Evolutionary conservation across 495 filamentous ascomycete genomes (phyloP).

Genomic region (Arthonia radiata): DNA sequence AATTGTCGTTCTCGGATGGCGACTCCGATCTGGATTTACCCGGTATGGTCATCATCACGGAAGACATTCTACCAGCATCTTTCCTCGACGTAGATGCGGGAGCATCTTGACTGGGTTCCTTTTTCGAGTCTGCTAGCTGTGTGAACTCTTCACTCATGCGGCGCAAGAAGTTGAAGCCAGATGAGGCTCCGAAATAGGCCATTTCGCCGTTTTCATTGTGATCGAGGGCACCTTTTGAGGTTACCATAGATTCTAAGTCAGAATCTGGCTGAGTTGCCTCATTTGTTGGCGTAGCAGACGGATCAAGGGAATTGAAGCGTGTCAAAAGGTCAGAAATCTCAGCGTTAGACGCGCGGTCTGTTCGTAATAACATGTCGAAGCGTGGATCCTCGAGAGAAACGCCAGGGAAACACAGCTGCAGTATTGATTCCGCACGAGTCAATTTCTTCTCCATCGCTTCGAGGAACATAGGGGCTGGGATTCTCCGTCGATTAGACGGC

Average conservation of each 20-base stretch:
- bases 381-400: conserved; percentile 64
- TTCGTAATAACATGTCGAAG: too few relatives aligned
- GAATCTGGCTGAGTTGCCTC: conserved; percentile 25
- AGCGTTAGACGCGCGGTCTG: too few relatives aligned
- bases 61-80: conserved; percentile 1
- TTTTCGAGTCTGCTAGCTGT: conserved; percentile 30
- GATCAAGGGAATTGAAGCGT: too few relatives aligned
- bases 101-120: too few relatives aligned
- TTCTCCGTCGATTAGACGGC: conserved; percentile 82
- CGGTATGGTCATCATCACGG: too few relatives aligned
- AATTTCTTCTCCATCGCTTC: conserved; percentile 70
- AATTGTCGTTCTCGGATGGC: conserved; percentile 21
- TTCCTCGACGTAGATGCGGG: too few relatives aligned
- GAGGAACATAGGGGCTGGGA: conserved; percentile 84
- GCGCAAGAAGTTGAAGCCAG: conserved; percentile 63
- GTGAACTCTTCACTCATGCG: conserved; percentile 71
- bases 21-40: too few relatives aligned
- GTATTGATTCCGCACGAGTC: conserved; percentile 57
- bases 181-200: conserved; percentile 90
- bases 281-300: conserved; percentile 9
- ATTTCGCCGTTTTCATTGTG: conserved; percentile 77
- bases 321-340: too few relatives aligned
- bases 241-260: conserved; percentile 83
- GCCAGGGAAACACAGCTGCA: conserved; percentile 60
- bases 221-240: conserved; percentile 68